A percentile compares a stretch with the other conserved stretches of the same genome.
phyloP scores from a whole-genome alignment of 2,329 filamentous ascomycete species.

The Xylariaceae sp. region DNA sequence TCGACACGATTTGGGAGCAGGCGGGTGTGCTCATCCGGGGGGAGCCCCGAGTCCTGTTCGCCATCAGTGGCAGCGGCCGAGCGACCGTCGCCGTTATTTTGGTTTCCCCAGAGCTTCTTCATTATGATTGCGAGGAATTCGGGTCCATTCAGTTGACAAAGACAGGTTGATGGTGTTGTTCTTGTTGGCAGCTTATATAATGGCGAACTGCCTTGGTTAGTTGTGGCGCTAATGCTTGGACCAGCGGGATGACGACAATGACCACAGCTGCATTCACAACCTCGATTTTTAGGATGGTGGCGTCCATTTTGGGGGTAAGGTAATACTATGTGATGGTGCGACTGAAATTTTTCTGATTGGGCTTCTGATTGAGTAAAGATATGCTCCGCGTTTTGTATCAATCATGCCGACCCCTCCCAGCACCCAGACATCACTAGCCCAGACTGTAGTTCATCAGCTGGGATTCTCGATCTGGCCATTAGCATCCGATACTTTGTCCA shows the following conservation, averaged over 20 bases:
- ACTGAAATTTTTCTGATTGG: too few relatives aligned
- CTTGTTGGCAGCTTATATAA: background rate
- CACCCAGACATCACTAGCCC: too few relatives aligned
- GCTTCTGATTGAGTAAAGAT: too few relatives aligned
- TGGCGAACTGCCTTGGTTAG: slow-evolving; percentile 1
- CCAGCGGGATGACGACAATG: slow-evolving; percentile 1
- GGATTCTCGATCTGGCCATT: too few relatives aligned
- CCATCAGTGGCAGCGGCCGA: slow-evolving; percentile 19
- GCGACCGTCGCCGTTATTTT: slow-evolving; percentile 14
- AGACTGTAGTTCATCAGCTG: too few relatives aligned
- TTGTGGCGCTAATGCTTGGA: background rate
- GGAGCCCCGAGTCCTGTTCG: slow-evolving; percentile 16
- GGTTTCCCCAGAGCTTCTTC: slow-evolving; percentile 30
- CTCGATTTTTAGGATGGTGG: background rate
- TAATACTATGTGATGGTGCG: too few relatives aligned
- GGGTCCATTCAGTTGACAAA: slow-evolving; percentile 3
- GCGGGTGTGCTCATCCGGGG: slow-evolving; percentile 54
- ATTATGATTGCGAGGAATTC: slow-evolving; percentile 13
- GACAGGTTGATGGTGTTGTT: slow-evolving; percentile 2
- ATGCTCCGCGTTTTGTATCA: too few relatives aligned
- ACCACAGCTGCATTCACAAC: background rate
- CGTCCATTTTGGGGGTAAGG: background rate
- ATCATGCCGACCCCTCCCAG: too few relatives aligned
- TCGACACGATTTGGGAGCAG: slow-evolving; percentile 67
- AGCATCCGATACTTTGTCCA: too few relatives aligned